Base-by-base conservation (phyloP, 2,329 filamentous ascomycete genomes). In the Leptographium procerum region DNA sequence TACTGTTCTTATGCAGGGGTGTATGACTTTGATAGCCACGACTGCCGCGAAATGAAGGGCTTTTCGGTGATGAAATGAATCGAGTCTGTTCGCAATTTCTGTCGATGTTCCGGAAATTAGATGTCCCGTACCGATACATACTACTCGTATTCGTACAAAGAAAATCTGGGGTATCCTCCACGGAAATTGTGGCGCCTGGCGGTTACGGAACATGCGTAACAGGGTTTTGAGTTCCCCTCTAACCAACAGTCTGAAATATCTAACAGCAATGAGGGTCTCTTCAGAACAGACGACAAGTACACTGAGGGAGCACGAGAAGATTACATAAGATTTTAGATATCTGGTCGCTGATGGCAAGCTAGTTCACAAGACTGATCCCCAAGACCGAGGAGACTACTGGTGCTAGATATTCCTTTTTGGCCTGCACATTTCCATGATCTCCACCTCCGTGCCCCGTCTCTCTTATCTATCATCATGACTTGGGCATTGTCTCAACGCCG, bases 401-500 rank as follows among this genome's bases (percentile, higher is more conserved):
- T 31, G 8, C 24, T 11, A 50, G 48, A 22, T 29, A 22, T 52
- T 40, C 19, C 52, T 26, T 55, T 43, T 16, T 10, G 14, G 14
- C 13, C 28, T 11, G 13, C 28, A 28, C 28, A n/a, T 31, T 33
- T 31, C 28, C 14, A 50, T 28, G 11, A 50, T 29, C 47, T 50
- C 47, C 54, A 31, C 19, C 24, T 45, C 29, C 19, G 11, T 24
- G 5, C 9, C 24, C 45, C n/a, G 16, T 53, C 26, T 24, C 9
- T 36, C 26, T 31, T 48, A 64, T 43, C 48, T 22, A 31, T 36
- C 58, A 73, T 56, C 65, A 85, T 85, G 82, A 69, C 78, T 63
- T 81, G 80, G 77, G 79, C 84, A 69, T 73, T 83, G 52, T 78
- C 71, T 53, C 75, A 78, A 62, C 80, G 84, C 67, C 82, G 84